A percentile compares a stretch with the other conserved stretches of the same genome.
Evolutionary conservation across 1,284 basidiomycete genomes (phyloP).

Genomic region (Polyporus tsugae): DNA sequence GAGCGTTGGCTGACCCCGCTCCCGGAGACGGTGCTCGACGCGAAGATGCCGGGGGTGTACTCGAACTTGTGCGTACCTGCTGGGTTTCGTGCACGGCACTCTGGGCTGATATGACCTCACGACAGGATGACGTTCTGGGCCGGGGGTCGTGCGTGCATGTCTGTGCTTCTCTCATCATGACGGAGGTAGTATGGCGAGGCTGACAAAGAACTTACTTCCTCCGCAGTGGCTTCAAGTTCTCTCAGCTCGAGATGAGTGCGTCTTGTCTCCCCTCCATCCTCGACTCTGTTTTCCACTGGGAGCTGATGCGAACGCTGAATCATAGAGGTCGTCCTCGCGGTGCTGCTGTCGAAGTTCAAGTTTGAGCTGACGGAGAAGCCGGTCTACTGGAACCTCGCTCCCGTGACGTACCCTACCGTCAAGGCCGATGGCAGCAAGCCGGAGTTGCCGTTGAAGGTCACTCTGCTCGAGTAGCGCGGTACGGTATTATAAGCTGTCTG

Average conservation of each 20-base stretch:
- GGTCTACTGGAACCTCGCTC: slow-evolving; percentile 28
- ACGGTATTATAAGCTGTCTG: neutral
- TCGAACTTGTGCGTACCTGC: slow-evolving; percentile 27
- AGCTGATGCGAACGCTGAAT: neutral
- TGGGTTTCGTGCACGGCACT: neutral
- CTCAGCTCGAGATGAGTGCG: slow-evolving; percentile 16
- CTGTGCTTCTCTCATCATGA: slow-evolving; percentile 12
- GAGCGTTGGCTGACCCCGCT: slow-evolving; percentile 22
- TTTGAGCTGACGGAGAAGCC: slow-evolving; percentile 24
- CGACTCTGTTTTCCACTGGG: neutral
- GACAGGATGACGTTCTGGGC: slow-evolving; percentile 11
- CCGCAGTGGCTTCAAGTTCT: slow-evolving; percentile 18
- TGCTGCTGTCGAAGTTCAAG: slow-evolving; percentile 27
- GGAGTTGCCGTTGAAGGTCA: slow-evolving; percentile 14
- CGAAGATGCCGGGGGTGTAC: slow-evolving; percentile 27
- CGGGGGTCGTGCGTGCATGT: slow-evolving; percentile 13
- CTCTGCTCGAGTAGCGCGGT: slow-evolving; percentile 39
- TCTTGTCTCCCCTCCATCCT: neutral
- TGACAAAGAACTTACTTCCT: neutral
- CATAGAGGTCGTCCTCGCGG: slow-evolving; percentile 33
- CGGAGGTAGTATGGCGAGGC: slow-evolving; percentile 20
- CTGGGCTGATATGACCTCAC: neutral
- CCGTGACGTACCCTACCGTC: slow-evolving; percentile 24
- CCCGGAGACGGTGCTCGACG: slow-evolving; percentile 13
- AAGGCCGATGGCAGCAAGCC: neutral